Conservation (phyloP, 352 stramenopile genomes). For the Globisporangium abappressorium region DNA sequence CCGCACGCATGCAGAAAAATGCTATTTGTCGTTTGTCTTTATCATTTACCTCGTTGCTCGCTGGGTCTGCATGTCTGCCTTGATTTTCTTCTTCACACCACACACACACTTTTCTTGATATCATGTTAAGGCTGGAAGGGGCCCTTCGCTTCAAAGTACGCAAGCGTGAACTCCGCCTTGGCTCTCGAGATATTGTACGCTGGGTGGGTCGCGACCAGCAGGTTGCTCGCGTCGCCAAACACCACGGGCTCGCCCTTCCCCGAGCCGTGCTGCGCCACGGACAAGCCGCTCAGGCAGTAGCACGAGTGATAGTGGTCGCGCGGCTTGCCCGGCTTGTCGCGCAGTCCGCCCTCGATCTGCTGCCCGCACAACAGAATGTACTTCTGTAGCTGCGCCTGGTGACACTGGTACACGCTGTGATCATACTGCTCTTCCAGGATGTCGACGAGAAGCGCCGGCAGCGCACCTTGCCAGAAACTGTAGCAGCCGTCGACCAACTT, state of each 20-base stretch:
- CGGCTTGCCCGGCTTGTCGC: conserved; percentile 93
- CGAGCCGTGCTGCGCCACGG: conserved; percentile 89
- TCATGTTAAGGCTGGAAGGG: conserved; percentile 42
- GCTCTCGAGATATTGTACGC: conserved; percentile 92
- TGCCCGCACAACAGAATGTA: conserved; percentile 96
- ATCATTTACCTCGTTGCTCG: not conserved
- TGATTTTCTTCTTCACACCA: not conserved
- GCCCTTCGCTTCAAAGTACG: conserved; percentile 64
- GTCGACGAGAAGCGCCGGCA: conserved; percentile 78
- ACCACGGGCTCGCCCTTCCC: conserved; percentile 39
- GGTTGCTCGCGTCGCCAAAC: conserved; percentile 58
- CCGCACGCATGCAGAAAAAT: not conserved
- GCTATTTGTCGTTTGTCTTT: conserved; percentile 3
- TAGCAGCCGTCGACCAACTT: conserved; percentile 99
- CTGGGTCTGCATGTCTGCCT: not conserved
- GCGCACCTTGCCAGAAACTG: conserved; percentile 97
- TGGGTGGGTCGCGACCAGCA: conserved; percentile 84
- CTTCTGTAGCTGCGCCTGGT: conserved; percentile 77
- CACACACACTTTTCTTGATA: not conserved
- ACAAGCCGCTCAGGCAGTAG: conserved; percentile 97
- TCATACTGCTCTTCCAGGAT: conserved; percentile 35
- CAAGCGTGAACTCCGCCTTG: conserved; percentile 66
- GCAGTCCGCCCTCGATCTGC: conserved; percentile 91
- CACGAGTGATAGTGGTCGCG: conserved; percentile 99
- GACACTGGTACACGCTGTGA: conserved; percentile 55